phyloP scores from a whole-genome alignment of 768 basidiomycete genomes.

The Mycena filopes region DNA sequence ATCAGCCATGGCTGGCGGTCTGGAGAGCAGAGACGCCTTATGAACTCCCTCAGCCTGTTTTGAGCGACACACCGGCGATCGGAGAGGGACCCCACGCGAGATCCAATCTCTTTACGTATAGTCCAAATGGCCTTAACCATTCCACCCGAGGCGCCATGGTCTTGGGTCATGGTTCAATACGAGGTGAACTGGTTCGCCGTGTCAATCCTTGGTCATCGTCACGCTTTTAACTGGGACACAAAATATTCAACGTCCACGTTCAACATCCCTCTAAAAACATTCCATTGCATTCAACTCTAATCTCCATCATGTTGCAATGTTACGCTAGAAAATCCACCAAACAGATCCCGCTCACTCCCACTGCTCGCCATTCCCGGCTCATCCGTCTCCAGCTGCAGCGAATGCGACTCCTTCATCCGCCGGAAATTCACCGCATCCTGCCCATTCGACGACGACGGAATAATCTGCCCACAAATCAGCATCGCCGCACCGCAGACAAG shows the following conservation, averaged over 20 bases:
- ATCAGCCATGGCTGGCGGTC: conserved; percentile 59
- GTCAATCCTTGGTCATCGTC: too few relatives aligned
- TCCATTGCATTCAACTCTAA: conserved; percentile 4
- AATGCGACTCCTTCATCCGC: conserved; percentile 88
- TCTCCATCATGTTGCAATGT: conserved; percentile 90
- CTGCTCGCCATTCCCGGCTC: conserved; percentile 43
- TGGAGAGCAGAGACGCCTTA: conserved; percentile 30
- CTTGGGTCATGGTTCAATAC: not conserved
- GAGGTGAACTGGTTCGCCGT: not conserved
- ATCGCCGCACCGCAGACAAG: conserved; percentile 34
- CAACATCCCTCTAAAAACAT: too few relatives aligned
- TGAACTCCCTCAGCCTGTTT: conserved; percentile 8
- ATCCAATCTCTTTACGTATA: not conserved
- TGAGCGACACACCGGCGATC: conserved; percentile 12
- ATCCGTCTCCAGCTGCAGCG: conserved; percentile 83
- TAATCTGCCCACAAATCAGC: conserved; percentile 67
- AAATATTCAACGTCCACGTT: too few relatives aligned
- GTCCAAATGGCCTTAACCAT: too few relatives aligned
- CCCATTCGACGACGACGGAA: conserved; percentile 81
- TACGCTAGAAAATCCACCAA: conserved; percentile 90
- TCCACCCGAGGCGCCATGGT: conserved; percentile 11
- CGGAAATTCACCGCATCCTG: conserved; percentile 92
- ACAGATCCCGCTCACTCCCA: conserved; percentile 68
- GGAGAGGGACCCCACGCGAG: conserved; percentile 9
- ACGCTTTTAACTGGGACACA: not conserved